Evolutionary conservation across 2,329 filamentous ascomycete genomes (phyloP).

Genomic region (Furcasterigmium sp.): DNA sequence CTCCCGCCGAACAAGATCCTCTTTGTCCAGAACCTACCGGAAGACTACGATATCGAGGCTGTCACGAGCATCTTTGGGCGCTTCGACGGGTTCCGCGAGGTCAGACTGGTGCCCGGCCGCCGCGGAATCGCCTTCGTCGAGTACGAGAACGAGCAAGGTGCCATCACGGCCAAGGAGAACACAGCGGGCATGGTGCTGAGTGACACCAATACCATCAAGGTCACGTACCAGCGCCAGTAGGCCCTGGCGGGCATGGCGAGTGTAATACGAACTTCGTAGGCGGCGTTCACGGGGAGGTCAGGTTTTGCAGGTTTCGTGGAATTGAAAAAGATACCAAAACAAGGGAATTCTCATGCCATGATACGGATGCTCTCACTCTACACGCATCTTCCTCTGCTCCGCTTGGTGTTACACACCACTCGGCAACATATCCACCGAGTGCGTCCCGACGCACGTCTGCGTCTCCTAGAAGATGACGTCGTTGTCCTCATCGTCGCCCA

Average conservation of each 20-base stretch:
- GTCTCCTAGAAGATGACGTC: slow-evolving; percentile 72
- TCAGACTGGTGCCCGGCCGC: slow-evolving; percentile 79
- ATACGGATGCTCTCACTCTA: not conserved
- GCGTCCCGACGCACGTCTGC: not conserved
- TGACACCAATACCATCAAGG: slow-evolving; percentile 71
- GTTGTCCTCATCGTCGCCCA: slow-evolving; percentile 72
- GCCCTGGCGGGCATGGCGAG: not conserved
- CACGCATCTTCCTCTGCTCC: too few relatives aligned
- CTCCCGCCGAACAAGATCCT: slow-evolving; percentile 95
- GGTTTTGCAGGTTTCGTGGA: not conserved
- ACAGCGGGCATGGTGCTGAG: slow-evolving; percentile 79
- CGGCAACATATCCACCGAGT: not conserved
- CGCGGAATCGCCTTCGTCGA: slow-evolving; percentile 93
- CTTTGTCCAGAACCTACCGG: slow-evolving; percentile 87
- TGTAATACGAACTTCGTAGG: not conserved
- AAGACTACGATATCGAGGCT: slow-evolving; percentile 75
- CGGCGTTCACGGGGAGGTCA: not conserved
- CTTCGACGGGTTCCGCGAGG: slow-evolving; percentile 92
- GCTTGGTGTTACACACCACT: not conserved
- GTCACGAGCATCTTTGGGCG: slow-evolving; percentile 77
- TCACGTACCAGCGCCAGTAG: slow-evolving; percentile 92
- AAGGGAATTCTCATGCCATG: not conserved
- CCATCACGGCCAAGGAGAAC: slow-evolving; percentile 90
- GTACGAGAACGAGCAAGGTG: slow-evolving; percentile 84
- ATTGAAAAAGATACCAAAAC: not conserved